Conservation (phyloP, 2,329 filamentous ascomycete species). For the Alternaria ethzedia region DNA sequence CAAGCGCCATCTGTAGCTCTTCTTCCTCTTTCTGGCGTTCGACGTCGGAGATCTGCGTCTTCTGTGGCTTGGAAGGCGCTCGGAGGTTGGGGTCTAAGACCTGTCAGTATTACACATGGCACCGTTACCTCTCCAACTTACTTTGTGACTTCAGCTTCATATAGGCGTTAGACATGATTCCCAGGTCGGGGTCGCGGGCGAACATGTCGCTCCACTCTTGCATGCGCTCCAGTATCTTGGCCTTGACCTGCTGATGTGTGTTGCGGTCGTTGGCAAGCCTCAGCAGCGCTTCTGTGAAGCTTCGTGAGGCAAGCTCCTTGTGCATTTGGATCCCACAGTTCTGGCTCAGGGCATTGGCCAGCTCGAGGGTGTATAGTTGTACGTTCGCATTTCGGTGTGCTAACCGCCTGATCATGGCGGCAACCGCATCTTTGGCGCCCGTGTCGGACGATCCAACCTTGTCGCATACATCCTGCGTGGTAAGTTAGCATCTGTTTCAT, state of each 20-base stretch:
- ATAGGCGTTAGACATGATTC: conserved; percentile 97
- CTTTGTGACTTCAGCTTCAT: conserved; percentile 78
- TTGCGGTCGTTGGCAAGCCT: conserved; percentile 92
- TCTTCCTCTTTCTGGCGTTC: conserved; percentile 97
- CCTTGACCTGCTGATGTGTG: conserved; percentile 94
- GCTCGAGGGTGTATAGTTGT: conserved; percentile 89
- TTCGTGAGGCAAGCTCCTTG: conserved; percentile 86
- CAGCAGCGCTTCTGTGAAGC: conserved; percentile 91
- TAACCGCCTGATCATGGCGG: conserved; percentile 88
- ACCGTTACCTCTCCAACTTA: conserved; percentile 32
- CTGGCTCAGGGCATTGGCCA: conserved; percentile 88
- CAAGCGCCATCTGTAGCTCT: conserved; percentile 94
- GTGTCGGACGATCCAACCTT: conserved; percentile 61
- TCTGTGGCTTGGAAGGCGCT: conserved; percentile 89
- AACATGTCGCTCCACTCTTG: conserved; percentile 97
- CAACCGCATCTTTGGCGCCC: conserved; percentile 80
- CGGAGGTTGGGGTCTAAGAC: conserved; percentile 83
- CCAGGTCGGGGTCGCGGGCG: conserved; percentile 82
- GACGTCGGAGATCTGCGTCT: conserved; percentile 85
- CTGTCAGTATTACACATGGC: conserved; percentile 14
- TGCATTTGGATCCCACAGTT: conserved; percentile 89
- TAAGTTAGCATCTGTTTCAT: conserved; percentile 15
- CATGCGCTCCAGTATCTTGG: conserved; percentile 97
- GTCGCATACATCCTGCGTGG: conserved; percentile 65
- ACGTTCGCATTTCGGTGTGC: conserved; percentile 96